A percentile compares a stretch with the other conserved stretches of the same genome.
Evolutionary conservation across 345 rosid genomes (phyloP).

Genomic region (Triadica sebifera): DNA sequence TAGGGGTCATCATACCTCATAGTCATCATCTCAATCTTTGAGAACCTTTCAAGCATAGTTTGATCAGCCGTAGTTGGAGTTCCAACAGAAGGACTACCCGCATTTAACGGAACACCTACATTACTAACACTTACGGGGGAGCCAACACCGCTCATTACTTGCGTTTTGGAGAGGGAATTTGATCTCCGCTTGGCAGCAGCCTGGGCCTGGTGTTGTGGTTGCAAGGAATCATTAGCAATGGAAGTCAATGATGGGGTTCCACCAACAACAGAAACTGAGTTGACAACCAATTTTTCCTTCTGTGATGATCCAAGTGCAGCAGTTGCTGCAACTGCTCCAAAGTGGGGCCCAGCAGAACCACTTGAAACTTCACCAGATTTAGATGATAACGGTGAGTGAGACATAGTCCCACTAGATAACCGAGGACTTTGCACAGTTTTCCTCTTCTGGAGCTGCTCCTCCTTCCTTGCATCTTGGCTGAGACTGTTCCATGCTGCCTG

Average conservation of each 20-base stretch:
- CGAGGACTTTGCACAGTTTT: slow-evolving; percentile 84
- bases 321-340: slow-evolving; percentile 57
- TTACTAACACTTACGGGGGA: slow-evolving; percentile 94
- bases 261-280: slow-evolving; percentile 62
- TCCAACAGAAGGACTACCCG: slow-evolving; percentile 80
- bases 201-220: slow-evolving; percentile 69
- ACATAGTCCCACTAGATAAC: slow-evolving; percentile 67
- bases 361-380: slow-evolving; percentile 96
- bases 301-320: slow-evolving; percentile 53
- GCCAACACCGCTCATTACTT: slow-evolving; percentile 74
- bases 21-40: slow-evolving; percentile 71
- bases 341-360: slow-evolving; percentile 78
- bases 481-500: slow-evolving; percentile 71
- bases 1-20: slow-evolving; percentile 48
- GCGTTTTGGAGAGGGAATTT: slow-evolving; percentile 70
- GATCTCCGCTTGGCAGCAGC: slow-evolving; percentile 63
- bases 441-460: slow-evolving; percentile 73
- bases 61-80: slow-evolving; percentile 67
- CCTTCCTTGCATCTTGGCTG: slow-evolving; percentile 69
- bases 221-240: slow-evolving; percentile 76
- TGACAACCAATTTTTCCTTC: slow-evolving; percentile 68
- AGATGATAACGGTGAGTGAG: slow-evolving; percentile 90
- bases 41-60: slow-evolving; percentile 66
- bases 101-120: slow-evolving; percentile 56
- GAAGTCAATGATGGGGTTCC: slow-evolving; percentile 68